Base-by-base conservation (phyloP, 2,329 filamentous ascomycete genomes). In the Knoxdaviesia proteae region DNA sequence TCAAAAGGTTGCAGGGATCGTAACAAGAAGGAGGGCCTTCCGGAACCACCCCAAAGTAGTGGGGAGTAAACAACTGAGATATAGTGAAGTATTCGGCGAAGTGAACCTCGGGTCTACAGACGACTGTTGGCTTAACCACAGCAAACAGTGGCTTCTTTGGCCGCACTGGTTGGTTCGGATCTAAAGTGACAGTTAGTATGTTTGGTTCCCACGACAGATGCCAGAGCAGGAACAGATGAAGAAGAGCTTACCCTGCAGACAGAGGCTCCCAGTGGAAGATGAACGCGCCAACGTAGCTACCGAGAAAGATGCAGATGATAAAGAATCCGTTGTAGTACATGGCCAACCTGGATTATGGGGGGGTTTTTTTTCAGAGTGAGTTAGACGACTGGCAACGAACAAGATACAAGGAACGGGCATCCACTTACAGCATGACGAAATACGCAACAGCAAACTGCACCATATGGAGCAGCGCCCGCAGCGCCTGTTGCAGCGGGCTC, bases 261-360 rank as follows among this genome's bases (percentile, higher is more conserved):
- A 72, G 51, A 0, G 56, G 60, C 54, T 81, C 78, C 79, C 80
- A 87, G 32, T 75, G 71, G 54, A 84, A 88, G 46, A 82, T 53
- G 48, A 86, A 83, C 8, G 70, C 66, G 10, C 83, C 84, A 5
- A 87, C 44, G 48, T 74, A 84, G 0, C 79, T 74, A 1, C 84
- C 84, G 44, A 88, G 69, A 47, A 88, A 72, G 55, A 90, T 84
- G 50, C 75, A 83, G 46, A 88, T 77, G 56, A 90, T 82, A 48
- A 90, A 68, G 58, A 84, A 90, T 7, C 77, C 73, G 50, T 74
- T 74, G 59, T 68, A 75, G 55, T 74, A 73, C 67, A 73, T 72
- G 48, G 67, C 67, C n/a, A 61, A 58, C 47, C 53, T 60, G 44
- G 3, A 32, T 1, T 20, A 40, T 11, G 34, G 32, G 11, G 9